Evolutionary conservation across 2,329 filamentous ascomycete genomes (phyloP).

Genomic region (Penicillium vulpinum): DNA sequence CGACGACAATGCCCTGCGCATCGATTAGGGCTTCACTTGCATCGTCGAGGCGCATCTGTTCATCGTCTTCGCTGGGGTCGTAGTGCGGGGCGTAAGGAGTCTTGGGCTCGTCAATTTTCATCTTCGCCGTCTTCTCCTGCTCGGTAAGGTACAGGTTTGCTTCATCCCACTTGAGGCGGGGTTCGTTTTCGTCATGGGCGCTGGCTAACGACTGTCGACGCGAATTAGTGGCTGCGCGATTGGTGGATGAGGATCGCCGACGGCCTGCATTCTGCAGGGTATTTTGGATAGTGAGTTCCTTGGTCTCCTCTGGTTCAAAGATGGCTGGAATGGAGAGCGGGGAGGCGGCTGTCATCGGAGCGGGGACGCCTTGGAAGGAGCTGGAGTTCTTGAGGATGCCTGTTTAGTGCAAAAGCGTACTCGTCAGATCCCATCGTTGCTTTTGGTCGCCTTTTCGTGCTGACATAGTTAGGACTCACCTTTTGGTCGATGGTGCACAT

Average conservation of each 20-base stretch:
- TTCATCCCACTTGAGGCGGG: constrained; percentile 96
- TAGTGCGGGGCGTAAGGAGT: constrained; percentile 94
- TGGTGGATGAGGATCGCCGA: constrained; percentile 75
- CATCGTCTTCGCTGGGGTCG: constrained; percentile 83
- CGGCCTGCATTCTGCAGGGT: constrained; percentile 92
- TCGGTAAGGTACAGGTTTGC: constrained; percentile 96
- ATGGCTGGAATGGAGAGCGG: constrained; percentile 39
- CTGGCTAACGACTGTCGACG: constrained; percentile 66
- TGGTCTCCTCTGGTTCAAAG: constrained; percentile 58
- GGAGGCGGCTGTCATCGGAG: constrained; percentile 38
- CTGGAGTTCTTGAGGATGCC: constrained; percentile 89
- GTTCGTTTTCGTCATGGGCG: constrained; percentile 61
- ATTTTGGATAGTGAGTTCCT: constrained; percentile 91
- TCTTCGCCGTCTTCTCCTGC: constrained; percentile 89
- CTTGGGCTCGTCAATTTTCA: constrained; percentile 99
- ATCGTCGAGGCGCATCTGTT: constrained; percentile 53
- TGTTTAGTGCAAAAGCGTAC: constrained; percentile 39
- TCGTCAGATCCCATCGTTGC: background rate
- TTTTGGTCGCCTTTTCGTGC: background rate
- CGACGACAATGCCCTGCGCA: constrained; percentile 67
- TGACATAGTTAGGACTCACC: constrained; percentile 30
- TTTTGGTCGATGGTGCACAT: constrained; percentile 42
- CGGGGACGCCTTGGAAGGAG: constrained; percentile 62
- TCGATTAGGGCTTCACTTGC: constrained; percentile 55
- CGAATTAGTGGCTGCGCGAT: constrained; percentile 62